Base-by-base conservation (phyloP, 164 flowering plant species). In the Berberis thunbergii region DNA sequence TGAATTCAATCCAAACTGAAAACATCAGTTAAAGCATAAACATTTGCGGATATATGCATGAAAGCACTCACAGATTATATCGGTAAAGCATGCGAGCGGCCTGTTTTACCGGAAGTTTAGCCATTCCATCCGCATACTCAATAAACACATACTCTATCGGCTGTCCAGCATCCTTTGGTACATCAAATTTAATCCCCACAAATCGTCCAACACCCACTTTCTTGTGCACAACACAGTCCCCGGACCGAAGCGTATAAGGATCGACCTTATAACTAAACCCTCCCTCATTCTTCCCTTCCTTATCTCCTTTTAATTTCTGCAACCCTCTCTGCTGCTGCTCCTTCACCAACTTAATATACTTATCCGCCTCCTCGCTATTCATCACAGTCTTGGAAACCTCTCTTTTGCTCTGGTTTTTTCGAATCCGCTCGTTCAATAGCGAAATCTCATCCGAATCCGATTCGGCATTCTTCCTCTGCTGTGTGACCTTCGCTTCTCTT, bases 61-160 rank as follows among this genome's bases (percentile, higher is more conserved):
- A 50, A 58, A 63, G 49, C 57, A 77, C 91, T 50, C 79, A 93
- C 98, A 93, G 91, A 78, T 72, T 85, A 52, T 86, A 94, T 41
- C 98, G 84, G 54, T 94, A 94, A 49, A 94, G 98, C 87, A 87
- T 57, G 1, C 85, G 83, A 7, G 92, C 74, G 0, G 98, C 98
- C 76, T 94, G 96, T 67, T 82, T 80, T 39, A 87, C 77, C 0
- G 97, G 93, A 26, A 94, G 87, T 80, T 94, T 94, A 0, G 98
- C 98, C 97, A 94, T 90, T 41, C 95, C 98, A 77, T 94, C 98
- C 1, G 93, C 84, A 72, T 84, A 94, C 81, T 94, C 88, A 2
- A 94, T 87, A 68, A 84, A 94, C 1, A 86, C 97, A 74, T 83
- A 90, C 82, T 88, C 95, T 63, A 76, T 62, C 0, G 89, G 85